phyloP scores from a whole-genome alignment of 768 basidiomycete genomes.

The Gymnopilus junonius region DNA sequence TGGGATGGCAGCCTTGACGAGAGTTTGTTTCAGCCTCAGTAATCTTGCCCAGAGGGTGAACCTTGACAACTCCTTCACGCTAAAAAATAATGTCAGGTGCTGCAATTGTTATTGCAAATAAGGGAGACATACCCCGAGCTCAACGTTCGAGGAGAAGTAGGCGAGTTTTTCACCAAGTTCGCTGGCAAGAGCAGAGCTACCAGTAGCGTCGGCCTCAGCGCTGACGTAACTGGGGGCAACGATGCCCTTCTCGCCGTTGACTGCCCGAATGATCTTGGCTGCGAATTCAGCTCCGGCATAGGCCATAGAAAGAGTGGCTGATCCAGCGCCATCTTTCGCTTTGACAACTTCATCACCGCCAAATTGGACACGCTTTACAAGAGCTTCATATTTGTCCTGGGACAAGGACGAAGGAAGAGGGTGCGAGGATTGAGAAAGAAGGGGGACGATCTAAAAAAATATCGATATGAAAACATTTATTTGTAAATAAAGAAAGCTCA shows the following conservation, averaged over 20 bases:
- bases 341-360: slow-evolving; percentile 98
- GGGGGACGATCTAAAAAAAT: slow-evolving; percentile 75
- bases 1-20: slow-evolving; percentile 80
- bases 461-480: not conserved
- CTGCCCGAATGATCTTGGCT: slow-evolving; percentile 77
- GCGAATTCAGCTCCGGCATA: slow-evolving; percentile 94
- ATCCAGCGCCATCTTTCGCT: slow-evolving; percentile 94
- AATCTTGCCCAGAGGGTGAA: slow-evolving; percentile 78
- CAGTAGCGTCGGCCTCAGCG: slow-evolving; percentile 70
- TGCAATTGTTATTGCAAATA: not conserved
- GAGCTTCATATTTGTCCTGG: slow-evolving; percentile 52
- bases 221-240: slow-evolving; percentile 87
- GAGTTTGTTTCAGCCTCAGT: slow-evolving; percentile 72
- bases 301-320: slow-evolving; percentile 97
- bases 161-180: slow-evolving; percentile 79
- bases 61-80: slow-evolving; percentile 82
- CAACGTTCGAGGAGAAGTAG: slow-evolving; percentile 89
- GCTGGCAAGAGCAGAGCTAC: slow-evolving; percentile 73
- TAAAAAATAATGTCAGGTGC: slow-evolving; percentile 31
- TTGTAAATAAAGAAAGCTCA: slow-evolving; percentile 36
- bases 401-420: slow-evolving; percentile 65
- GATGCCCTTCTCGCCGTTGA: slow-evolving; percentile 89
- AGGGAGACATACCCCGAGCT: slow-evolving; percentile 74
- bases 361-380: slow-evolving; percentile 89
- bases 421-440: slow-evolving; percentile 89